Percentiles rank a stretch among this genome's conserved stretches.
Conservation (phyloP, 495 filamentous ascomycete genomes). For the Tuber brumale region DNA sequence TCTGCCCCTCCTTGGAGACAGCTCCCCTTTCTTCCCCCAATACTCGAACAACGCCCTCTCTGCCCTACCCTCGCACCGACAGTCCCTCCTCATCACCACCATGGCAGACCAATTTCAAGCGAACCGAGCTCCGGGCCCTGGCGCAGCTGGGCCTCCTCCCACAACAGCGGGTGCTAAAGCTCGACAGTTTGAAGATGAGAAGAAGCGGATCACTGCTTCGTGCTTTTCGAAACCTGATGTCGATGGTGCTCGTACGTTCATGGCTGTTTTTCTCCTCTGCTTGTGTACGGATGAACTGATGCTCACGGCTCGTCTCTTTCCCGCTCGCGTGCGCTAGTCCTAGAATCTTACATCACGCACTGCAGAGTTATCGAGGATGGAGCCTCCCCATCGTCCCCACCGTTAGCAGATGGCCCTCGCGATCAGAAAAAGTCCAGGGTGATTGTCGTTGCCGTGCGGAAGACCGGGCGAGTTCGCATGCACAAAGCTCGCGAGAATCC, state of each 20-base stretch:
- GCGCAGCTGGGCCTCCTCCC: conserved; percentile 17
- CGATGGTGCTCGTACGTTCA: conserved; percentile 52
- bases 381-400: conserved; percentile 75
- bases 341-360: conserved; percentile 96
- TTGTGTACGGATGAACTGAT: conserved; percentile 1
- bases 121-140: conserved; percentile 30
- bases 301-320: not conserved
- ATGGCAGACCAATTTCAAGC: conserved; percentile 38
- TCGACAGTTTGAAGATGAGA: conserved; percentile 92
- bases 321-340: conserved; percentile 49
- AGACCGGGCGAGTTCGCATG: conserved; percentile 84
- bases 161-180: conserved; percentile 56
- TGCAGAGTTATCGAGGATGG: conserved; percentile 82
- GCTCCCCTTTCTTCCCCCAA: not conserved
- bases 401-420: conserved; percentile 57
- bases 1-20: not conserved
- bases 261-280: conserved; percentile 17
- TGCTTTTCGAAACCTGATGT: conserved; percentile 84
- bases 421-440: conserved; percentile 80
- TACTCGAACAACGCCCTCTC: not conserved
- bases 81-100: not conserved
- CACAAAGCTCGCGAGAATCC: conserved; percentile 94
- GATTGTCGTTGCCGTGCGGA: conserved; percentile 86
- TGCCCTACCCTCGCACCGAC: not conserved
- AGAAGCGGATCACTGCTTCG: conserved; percentile 81